A percentile compares a stretch with the other conserved stretches of the same genome.
Conservation (phyloP, 2,329 filamentous ascomycete genomes). For the Aspergillus sp. region DNA sequence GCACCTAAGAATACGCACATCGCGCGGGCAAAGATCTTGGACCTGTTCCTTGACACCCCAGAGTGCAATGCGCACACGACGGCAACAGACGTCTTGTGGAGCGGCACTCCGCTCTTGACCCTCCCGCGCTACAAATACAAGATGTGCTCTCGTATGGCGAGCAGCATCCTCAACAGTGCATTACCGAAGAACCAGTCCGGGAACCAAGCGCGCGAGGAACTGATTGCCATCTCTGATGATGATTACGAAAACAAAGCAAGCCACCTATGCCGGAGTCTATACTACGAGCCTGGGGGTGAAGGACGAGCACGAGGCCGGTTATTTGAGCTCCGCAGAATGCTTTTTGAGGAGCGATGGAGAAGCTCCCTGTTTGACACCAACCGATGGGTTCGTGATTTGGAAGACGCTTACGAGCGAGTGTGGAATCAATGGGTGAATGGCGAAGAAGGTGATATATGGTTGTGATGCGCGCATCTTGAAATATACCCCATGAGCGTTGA, state of each 20-base stretch:
- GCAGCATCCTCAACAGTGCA: conserved; percentile 87
- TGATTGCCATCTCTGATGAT: conserved; percentile 75
- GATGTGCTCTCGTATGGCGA: conserved; percentile 98
- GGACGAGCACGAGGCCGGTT: conserved; percentile 62
- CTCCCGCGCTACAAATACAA: conserved; percentile 92
- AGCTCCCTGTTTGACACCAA: conserved; percentile 88
- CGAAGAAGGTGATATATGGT: conserved; percentile 88
- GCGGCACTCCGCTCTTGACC: conserved; percentile 87
- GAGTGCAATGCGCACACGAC: conserved; percentile 99
- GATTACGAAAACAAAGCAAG: conserved; percentile 82
- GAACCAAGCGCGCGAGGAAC: conserved; percentile 64
- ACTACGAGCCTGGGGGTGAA: conserved; percentile 51
- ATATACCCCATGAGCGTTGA: conserved; percentile 38
- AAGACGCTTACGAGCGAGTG: conserved; percentile 82
- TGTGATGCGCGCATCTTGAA: conserved; percentile 48
- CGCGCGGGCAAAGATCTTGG: conserved; percentile 83
- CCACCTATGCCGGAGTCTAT: conserved; percentile 62
- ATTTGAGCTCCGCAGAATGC: conserved; percentile 72
- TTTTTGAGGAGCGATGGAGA: conserved; percentile 81
- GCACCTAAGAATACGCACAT: conserved; percentile 95
- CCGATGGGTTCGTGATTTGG: conserved; percentile 87
- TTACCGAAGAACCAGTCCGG: conserved; percentile 73
- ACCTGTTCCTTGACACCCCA: conserved; percentile 93
- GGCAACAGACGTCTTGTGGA: conserved; percentile 94
- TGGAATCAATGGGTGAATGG: conserved; percentile 87